Percentiles rank a stretch among this genome's conserved stretches.
phyloP scores from a whole-genome alignment of 2,329 filamentous ascomycete genomes.

The Chrysosporium queenslandicum region DNA sequence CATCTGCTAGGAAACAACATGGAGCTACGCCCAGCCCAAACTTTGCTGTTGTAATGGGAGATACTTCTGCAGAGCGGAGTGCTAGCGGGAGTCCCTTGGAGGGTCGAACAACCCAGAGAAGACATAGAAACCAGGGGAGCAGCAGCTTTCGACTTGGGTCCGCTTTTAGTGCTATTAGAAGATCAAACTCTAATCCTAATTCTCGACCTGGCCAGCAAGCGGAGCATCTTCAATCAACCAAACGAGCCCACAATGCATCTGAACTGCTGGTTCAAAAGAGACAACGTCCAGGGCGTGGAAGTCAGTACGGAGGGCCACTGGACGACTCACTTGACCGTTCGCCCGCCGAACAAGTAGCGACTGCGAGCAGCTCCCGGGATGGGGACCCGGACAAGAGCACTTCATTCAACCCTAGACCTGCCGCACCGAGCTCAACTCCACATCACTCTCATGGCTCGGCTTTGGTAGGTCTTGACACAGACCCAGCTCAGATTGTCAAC shows the following conservation, averaged over 20 bases:
- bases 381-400: not conserved
- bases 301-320: constrained; percentile 22
- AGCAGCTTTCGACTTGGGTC: constrained; percentile 17
- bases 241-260: constrained; percentile 32
- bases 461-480: constrained; percentile 49
- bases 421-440: not conserved
- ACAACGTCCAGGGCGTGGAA: constrained; percentile 28
- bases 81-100: not conserved
- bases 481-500: constrained; percentile 82
- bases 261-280: constrained; percentile 29
- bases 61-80: not conserved
- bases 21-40: not conserved
- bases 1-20: not conserved
- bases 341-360: constrained; percentile 23
- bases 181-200: not conserved
- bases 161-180: not conserved
- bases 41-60: not conserved
- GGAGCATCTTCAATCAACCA: constrained; percentile 22
- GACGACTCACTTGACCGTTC: constrained; percentile 24
- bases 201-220: not conserved
- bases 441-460: not conserved
- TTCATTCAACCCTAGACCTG: not conserved
- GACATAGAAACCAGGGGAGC: constrained; percentile 11
- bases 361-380: not conserved
- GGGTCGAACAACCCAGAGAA: constrained; percentile 4